These are phyloP conservation scores for Arthrobotrys musiformis DNA, from an alignment of 2,329 filamentous ascomycete genomes.

Conservation along the genomic window DNA sequence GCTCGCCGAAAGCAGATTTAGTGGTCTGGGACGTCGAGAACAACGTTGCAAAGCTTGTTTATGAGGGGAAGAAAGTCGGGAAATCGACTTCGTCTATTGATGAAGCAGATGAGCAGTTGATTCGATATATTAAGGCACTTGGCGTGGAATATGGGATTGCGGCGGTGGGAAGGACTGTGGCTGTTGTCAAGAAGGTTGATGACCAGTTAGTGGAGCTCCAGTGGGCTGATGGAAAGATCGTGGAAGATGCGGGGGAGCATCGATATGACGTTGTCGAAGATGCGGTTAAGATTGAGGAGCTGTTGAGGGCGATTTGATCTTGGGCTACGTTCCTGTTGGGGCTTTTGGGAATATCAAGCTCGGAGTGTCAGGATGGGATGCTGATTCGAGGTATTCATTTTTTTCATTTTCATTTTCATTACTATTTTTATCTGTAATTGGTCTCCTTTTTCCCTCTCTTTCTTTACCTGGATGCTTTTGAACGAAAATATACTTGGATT, in stretches of 20 bases:
- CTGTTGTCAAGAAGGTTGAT: conserved; percentile 44
- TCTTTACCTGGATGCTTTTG: no score
- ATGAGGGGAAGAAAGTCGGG: conserved; percentile 52
- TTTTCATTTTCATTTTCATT: not conserved
- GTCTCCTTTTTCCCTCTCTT: no score
- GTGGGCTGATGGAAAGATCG: conserved; percentile 24
- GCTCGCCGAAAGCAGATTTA: conserved; percentile 31
- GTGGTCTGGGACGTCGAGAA: conserved; percentile 48
- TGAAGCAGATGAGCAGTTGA: conserved; percentile 47
- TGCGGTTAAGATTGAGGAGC: conserved; percentile 36
- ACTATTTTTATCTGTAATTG: not conserved
- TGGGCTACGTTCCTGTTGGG: not conserved
- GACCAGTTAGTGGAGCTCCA: conserved; percentile 46
- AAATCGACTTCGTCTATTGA: conserved; percentile 51
- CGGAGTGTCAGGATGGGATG: no score
- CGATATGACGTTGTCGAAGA: conserved; percentile 44
- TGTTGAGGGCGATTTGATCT: conserved; percentile 34
- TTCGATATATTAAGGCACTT: conserved; percentile 38
- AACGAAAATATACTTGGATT: no score
- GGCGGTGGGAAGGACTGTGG: conserved; percentile 37
- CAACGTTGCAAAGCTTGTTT: conserved; percentile 38
- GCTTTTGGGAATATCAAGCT: not conserved
- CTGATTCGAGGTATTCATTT: no score
- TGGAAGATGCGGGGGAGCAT: conserved; percentile 38
- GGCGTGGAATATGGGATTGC: conserved; percentile 41